A percentile compares a stretch with the other conserved stretches of the same genome.
These are phyloP conservation scores for Gossypium trilobum DNA, from an alignment of 441 rosid species.

Conservation along the genomic window DNA sequence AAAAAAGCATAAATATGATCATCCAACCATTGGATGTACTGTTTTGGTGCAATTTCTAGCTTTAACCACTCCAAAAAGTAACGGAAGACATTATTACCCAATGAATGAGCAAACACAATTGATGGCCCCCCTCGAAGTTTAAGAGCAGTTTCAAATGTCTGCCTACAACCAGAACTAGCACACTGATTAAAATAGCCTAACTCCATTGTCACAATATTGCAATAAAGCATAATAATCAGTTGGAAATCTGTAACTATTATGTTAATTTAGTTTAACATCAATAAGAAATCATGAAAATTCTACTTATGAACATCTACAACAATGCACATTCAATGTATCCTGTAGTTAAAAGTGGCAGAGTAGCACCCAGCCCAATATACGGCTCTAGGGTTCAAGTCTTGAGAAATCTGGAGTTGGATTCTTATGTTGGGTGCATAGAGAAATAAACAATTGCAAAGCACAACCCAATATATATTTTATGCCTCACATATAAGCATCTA, in stretches of 20 bases:
- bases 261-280: not conserved
- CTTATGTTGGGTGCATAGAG: not conserved
- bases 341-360: not conserved
- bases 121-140: slow-evolving; percentile 94
- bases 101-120: slow-evolving; percentile 86
- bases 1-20: slow-evolving; percentile 87
- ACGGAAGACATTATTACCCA: slow-evolving; percentile 92
- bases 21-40: slow-evolving; percentile 81
- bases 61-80: slow-evolving; percentile 97
- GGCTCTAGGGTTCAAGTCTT: not conserved
- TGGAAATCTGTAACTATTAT: not conserved
- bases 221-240: slow-evolving; percentile 9
- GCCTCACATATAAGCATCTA: not conserved
- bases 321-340: not conserved
- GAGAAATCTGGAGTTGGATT: not conserved
- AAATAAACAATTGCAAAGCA: slow-evolving; percentile 3
- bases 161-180: slow-evolving; percentile 33
- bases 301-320: not conserved
- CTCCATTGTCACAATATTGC: slow-evolving; percentile 7
- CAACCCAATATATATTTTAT: not conserved
- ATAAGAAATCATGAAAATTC: not conserved
- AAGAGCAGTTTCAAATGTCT: slow-evolving; percentile 88
- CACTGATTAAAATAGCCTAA: slow-evolving; percentile 11
- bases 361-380: not conserved
- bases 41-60: slow-evolving; percentile 95